Evolutionary conservation across 2,329 filamentous ascomycete species (phyloP).

Genomic region (Celoporthe dispersa): DNA sequence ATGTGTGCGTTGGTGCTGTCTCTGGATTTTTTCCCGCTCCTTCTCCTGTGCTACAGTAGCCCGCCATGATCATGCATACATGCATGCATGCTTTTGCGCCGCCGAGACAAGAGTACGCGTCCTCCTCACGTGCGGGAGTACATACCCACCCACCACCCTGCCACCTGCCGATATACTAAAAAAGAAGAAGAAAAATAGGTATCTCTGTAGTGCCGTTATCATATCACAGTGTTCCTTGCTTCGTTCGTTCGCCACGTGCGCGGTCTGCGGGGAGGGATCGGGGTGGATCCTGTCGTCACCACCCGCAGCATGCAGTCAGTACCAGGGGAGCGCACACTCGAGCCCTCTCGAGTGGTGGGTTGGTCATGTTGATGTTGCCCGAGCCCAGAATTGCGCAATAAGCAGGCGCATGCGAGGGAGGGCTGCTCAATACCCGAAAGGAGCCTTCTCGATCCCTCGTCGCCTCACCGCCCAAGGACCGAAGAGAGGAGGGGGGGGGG

Average conservation of each 20-base stretch:
- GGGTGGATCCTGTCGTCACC: constrained; percentile 2
- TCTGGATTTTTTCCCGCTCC: neutral
- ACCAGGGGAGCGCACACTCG: neutral
- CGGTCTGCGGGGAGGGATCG: neutral
- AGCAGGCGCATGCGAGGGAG: neutral
- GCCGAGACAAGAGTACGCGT: neutral
- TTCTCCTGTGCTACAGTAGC: neutral
- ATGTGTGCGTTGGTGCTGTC: neutral
- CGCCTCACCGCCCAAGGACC: neutral
- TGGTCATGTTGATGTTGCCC: constrained; percentile 8
- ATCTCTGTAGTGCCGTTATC: neutral
- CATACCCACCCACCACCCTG: neutral
- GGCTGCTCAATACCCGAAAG: neutral
- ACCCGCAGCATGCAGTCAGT: neutral
- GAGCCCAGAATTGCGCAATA: constrained; percentile 12
- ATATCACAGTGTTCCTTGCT: neutral
- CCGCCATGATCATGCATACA: neutral
- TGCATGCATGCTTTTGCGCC: neutral
- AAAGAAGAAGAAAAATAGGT: neutral
- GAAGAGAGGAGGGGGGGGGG: too few relatives aligned
- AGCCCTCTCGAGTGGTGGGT: neutral
- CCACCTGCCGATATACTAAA: neutral
- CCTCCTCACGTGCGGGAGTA: neutral
- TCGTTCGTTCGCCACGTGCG: neutral
- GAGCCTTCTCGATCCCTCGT: neutral